phyloP scores from a whole-genome alignment of 2,329 filamentous ascomycete genomes.

The Westerdykella aurantiaca region DNA sequence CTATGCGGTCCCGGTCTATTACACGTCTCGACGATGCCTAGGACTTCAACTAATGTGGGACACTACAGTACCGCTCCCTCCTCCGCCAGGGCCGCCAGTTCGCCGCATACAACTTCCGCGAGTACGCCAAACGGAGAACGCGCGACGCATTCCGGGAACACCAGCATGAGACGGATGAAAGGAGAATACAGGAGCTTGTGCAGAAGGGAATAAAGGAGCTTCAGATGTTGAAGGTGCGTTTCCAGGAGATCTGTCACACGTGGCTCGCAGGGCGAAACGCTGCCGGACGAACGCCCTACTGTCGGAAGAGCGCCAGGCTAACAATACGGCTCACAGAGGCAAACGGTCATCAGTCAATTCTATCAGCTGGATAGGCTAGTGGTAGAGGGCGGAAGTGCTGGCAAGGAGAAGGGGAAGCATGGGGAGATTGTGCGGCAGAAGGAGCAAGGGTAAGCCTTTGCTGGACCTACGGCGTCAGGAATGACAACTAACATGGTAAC shows the following conservation, averaged over 20 bases:
- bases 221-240: conserved; percentile 79
- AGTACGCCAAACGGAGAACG: conserved; percentile 89
- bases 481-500: background rate
- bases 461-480: background rate
- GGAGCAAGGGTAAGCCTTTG: conserved; percentile 61
- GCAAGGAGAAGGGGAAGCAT: conserved; percentile 63
- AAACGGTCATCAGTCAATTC: conserved; percentile 92
- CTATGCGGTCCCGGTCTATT: background rate
- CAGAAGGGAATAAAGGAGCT: conserved; percentile 83
- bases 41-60: conserved; percentile 3
- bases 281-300: background rate
- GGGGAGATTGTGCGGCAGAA: conserved; percentile 69
- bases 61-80: conserved; percentile 76
- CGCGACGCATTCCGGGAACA: conserved; percentile 85
- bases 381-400: conserved; percentile 78
- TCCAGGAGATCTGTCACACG: no score
- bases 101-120: conserved; percentile 92
- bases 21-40: background rate
- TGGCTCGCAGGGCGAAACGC: background rate
- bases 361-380: conserved; percentile 88
- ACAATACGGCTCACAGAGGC: conserved; percentile 59
- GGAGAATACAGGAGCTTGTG: conserved; percentile 78
- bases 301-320: conserved; percentile 22
- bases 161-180: conserved; percentile 63
- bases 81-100: conserved; percentile 83